A percentile compares a stretch with the other conserved stretches of the same genome.
Evolutionary conservation across 345 rosid genomes (phyloP).

Genomic region (Eucalyptus virginea): DNA sequence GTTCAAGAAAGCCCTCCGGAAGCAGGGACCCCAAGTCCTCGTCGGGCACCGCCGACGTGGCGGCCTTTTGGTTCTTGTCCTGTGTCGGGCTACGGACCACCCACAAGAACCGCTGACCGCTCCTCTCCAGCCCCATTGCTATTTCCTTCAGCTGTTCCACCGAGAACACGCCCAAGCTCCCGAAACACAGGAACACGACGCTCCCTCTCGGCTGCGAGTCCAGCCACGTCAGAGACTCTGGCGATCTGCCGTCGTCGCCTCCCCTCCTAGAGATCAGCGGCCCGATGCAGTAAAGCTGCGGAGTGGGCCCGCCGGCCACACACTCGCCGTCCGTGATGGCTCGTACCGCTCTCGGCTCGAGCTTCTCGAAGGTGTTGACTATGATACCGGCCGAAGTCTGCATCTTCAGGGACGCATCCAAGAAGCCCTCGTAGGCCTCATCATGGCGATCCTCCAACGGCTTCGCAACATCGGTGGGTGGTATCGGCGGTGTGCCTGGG

Average conservation of each 20-base stretch:
- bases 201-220: constrained; percentile 33
- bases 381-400: constrained; percentile 27
- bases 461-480: constrained; percentile 6
- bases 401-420: neutral
- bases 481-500: constrained; percentile 29
- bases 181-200: constrained; percentile 49
- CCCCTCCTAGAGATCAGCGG: constrained; percentile 21
- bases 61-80: neutral
- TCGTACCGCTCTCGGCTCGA: constrained; percentile 24
- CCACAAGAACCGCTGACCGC: constrained; percentile 43
- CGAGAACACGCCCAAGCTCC: constrained; percentile 44
- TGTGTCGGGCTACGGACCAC: constrained; percentile 30
- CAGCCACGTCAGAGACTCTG: constrained; percentile 29
- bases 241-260: neutral
- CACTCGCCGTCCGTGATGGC: constrained; percentile 35
- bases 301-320: constrained; percentile 7
- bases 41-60: neutral
- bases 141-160: constrained; percentile 23
- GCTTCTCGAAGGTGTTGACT: constrained; percentile 36
- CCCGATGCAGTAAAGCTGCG: constrained; percentile 42
- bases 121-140: constrained; percentile 32
- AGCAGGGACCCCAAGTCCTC: constrained; percentile 10
- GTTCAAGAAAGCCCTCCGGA: constrained; percentile 28
- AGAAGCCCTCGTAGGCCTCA: constrained; percentile 1
- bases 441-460: constrained; percentile 7